Evolutionary conservation across 1,284 basidiomycete genomes (phyloP), one percentile per base, ranked within the genome.

Genomic region (Erythrobasidium hasegawianum): DNA sequence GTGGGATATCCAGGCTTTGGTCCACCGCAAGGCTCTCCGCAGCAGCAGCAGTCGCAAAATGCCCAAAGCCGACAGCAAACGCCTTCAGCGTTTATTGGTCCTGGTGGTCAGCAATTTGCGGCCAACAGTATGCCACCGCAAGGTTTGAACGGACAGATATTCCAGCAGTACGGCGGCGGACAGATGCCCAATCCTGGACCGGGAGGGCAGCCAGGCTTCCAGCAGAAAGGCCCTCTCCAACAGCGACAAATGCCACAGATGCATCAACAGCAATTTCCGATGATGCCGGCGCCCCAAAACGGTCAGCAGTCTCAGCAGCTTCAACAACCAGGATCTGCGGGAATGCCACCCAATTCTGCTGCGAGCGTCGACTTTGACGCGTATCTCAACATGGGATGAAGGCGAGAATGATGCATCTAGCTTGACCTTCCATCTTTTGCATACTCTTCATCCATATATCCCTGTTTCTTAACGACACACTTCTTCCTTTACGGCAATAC

Each of bases 291-390:
- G 50, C n/a, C n/a, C 3, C 50, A 53, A 20, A 8, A 53, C 8
- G 22, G 26, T 3, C 50, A 53, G 50, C 22, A 22, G 8, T 5
- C 8, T 4, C 45, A 47, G 45, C 45, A 47, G 16, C 45, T 8
- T 5, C 50, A 53, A 26, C 50, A 8, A 27, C 20, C 20, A 4
- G 50, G 22, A 22, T 20, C 16, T 20, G 26, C 41, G 45, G 38
- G 47, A n/a, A n/a, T n/a, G 18, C 50, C 27, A 38, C 53, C 62
- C 13, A 29, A 16, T 41, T 65, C 62, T 8, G 16, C 54, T 18
- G 54, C 27, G 16, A 18, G 27, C 13, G 40, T 65, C 33, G 62
- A 65, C 27, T 65, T 65, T 33, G 62, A 65, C 52, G 47, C 62
- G 2, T 65, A 65, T 26, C 57, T 65, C 29, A 65, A 65, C 38